Conservation (phyloP, 2,329 filamentous ascomycete species). For the Monosporascus sp. region DNA sequence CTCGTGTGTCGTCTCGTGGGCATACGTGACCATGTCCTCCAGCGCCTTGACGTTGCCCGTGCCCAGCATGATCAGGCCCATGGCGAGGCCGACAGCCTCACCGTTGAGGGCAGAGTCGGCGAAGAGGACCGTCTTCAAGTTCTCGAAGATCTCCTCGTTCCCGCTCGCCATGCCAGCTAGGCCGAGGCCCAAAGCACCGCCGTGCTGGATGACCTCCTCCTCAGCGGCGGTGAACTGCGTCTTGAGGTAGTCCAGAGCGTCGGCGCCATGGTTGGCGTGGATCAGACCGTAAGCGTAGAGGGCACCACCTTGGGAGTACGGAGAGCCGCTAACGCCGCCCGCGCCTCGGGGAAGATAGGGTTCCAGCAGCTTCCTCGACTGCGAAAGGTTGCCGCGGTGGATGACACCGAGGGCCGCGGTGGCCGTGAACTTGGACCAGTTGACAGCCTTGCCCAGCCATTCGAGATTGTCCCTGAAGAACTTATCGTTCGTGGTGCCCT, state of each 20-base stretch:
- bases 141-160: constrained; percentile 83
- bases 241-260: constrained; percentile 76
- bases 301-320: constrained; percentile 93
- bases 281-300: constrained; percentile 94
- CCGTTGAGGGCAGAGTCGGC: constrained; percentile 94
- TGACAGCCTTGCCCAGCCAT: constrained; percentile 96
- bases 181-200: constrained; percentile 88
- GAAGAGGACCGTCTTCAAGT: constrained; percentile 82
- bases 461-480: constrained; percentile 98
- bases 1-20: constrained; percentile 96
- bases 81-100: constrained; percentile 89
- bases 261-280: constrained; percentile 93
- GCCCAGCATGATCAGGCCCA: constrained; percentile 97
- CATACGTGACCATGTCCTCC: constrained; percentile 96
- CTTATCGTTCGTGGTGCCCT: constrained; percentile 94
- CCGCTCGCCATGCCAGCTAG: constrained; percentile 98
- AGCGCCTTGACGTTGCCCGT: constrained; percentile 93
- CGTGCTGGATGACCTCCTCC: constrained; percentile 94
- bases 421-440: constrained; percentile 99
- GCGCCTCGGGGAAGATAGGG: constrained; percentile 77
- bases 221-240: constrained; percentile 68
- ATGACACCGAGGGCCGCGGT: constrained; percentile 95
- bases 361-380: constrained; percentile 88
- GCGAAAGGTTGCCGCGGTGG: constrained; percentile 88
- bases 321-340: constrained; percentile 71